Conservation (phyloP, 179 eudicot genomes). For the Silene coronaria region DNA sequence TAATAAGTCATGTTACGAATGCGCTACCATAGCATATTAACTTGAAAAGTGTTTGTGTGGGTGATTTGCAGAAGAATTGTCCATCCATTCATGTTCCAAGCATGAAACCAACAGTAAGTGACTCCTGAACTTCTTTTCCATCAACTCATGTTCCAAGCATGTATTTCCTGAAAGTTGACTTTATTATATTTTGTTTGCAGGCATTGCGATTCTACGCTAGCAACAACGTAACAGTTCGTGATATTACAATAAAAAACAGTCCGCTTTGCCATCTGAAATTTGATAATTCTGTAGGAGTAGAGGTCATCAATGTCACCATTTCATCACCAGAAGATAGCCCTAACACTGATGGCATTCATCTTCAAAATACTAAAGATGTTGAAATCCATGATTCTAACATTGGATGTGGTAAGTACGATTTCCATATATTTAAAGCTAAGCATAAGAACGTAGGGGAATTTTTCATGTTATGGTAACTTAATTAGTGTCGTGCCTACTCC, state of each 20-base stretch:
- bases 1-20: too few species aligned
- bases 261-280: conserved; percentile 79
- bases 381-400: conserved; percentile 59
- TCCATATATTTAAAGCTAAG: neutral
- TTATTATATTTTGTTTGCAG: conserved; percentile 26
- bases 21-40: neutral
- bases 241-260: conserved; percentile 54
- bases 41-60: neutral
- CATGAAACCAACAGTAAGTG: conserved; percentile 66
- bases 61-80: conserved; percentile 26
- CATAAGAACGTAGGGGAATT: neutral
- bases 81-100: conserved; percentile 30
- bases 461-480: neutral
- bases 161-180: neutral
- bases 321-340: conserved; percentile 70
- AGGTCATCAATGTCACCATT: conserved; percentile 51
- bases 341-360: conserved; percentile 87
- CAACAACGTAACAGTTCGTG: conserved; percentile 48
- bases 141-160: neutral
- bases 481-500: neutral
- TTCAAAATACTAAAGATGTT: conserved; percentile 67
- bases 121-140: neutral
- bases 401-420: conserved; percentile 45
- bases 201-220: conserved; percentile 69
- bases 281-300: conserved; percentile 49